phyloP scores from a whole-genome alignment of 2,329 filamentous ascomycete species.

The Elsinoe ampelina region DNA sequence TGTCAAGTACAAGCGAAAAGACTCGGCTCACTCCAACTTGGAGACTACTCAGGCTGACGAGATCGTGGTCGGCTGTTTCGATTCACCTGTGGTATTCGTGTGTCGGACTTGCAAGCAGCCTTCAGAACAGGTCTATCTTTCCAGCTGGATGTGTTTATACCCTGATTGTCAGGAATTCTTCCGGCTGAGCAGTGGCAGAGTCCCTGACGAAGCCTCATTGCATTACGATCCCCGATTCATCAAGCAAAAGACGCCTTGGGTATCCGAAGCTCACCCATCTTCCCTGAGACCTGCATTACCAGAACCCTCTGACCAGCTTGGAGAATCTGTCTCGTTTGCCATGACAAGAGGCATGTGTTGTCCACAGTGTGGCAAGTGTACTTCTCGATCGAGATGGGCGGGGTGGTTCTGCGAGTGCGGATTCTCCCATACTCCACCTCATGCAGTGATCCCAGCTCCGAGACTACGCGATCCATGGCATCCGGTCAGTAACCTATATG shows the following conservation, averaged over 20 bases:
- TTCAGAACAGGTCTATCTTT: conserved; percentile 33
- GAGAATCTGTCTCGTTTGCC: conserved; percentile 41
- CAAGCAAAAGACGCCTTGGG: conserved; percentile 40
- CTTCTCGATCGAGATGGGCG: conserved; percentile 50
- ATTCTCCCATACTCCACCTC: conserved; percentile 34
- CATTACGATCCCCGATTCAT: conserved; percentile 52
- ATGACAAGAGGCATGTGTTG: conserved; percentile 60
- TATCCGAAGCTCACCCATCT: conserved; percentile 30
- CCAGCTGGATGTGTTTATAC: conserved; percentile 52
- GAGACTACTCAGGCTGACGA: background rate
- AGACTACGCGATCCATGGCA: conserved; percentile 29
- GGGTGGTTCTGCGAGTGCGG: conserved; percentile 53
- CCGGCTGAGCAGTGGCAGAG: conserved; percentile 31
- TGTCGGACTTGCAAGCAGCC: conserved; percentile 24
- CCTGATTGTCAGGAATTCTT: conserved; percentile 47
- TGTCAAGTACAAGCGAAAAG: background rate
- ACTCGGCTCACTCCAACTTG: background rate
- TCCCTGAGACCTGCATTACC: conserved; percentile 34
- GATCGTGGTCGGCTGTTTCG: conserved; percentile 9
- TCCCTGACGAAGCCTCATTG: conserved; percentile 30
- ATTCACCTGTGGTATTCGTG: conserved; percentile 26
- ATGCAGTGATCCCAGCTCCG: conserved; percentile 23
- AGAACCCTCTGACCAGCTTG: conserved; percentile 29
- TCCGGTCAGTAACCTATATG: conserved; percentile 29
- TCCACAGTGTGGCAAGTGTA: conserved; percentile 53